Percentiles rank a stretch among this genome's conserved stretches.
Evolutionary conservation across 108 stramenopile species (phyloP).

Genomic region (Fragilariopsis cylindrus): DNA sequence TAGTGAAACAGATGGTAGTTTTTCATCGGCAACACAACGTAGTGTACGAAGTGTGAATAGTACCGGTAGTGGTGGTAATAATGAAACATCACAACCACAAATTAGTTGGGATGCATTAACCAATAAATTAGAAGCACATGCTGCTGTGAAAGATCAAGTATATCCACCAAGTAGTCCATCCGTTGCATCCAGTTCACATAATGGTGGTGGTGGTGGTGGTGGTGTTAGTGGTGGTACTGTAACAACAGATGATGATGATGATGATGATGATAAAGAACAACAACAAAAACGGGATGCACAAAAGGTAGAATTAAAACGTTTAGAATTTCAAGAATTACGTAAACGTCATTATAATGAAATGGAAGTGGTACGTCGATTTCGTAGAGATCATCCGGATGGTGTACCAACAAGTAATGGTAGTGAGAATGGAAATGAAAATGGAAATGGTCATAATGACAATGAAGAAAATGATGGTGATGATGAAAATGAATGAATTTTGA

Average conservation of each 20-base stretch:
- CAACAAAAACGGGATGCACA: constrained; percentile 47
- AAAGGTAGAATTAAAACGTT: constrained; percentile 46
- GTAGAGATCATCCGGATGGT: constrained; percentile 60
- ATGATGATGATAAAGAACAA: constrained; percentile 23
- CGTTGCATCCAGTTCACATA: constrained; percentile 13
- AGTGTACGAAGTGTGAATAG: neutral
- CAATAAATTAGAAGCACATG: constrained; percentile 72
- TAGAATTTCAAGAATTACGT: constrained; percentile 71
- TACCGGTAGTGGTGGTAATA: constrained; percentile 41
- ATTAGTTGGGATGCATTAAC: constrained; percentile 61
- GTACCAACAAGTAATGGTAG: constrained; percentile 4
- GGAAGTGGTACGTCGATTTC: constrained; percentile 73
- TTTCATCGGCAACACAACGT: neutral
- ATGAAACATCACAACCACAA: constrained; percentile 23
- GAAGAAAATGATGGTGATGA: constrained; percentile 8
- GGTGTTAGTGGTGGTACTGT: neutral
- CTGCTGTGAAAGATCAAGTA: constrained; percentile 38
- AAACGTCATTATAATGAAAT: constrained; percentile 91
- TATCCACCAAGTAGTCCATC: too few relatives aligned
- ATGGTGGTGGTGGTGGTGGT: constrained; percentile 1
- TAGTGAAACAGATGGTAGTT: constrained; percentile 55
- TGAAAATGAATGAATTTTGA: neutral
- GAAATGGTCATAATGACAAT: neutral
- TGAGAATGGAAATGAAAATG: neutral
- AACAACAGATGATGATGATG: constrained; percentile 20